These are phyloP conservation scores for Boechera divaricarpa DNA, from an alignment of 345 rosid species.

Conservation along the genomic window DNA sequence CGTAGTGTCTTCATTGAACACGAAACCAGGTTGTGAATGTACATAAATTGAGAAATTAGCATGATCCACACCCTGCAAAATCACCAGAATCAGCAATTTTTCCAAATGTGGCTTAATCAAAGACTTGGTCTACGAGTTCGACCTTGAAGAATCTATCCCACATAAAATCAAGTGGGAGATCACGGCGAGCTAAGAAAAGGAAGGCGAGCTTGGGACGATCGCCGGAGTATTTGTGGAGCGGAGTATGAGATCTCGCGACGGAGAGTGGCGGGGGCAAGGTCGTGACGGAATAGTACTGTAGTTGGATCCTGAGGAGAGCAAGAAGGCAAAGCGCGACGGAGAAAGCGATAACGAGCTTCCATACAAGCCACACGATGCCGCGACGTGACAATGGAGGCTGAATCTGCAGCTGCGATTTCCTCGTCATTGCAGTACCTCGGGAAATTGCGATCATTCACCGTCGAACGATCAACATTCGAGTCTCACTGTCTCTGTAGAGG, in stretches of 20 bases:
- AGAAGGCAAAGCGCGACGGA: slow-evolving; percentile 63
- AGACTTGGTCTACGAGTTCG: neutral
- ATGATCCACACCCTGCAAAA: slow-evolving; percentile 62
- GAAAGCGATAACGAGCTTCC: slow-evolving; percentile 67
- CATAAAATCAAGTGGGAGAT: slow-evolving; percentile 72
- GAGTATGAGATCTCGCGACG: slow-evolving; percentile 45
- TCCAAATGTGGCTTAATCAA: neutral
- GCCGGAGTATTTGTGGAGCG: slow-evolving; percentile 38
- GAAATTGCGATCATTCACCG: neutral
- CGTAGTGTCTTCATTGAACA: slow-evolving; percentile 69
- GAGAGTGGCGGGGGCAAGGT: slow-evolving; percentile 31
- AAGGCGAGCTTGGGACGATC: slow-evolving; percentile 68
- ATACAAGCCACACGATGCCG: slow-evolving; percentile 63
- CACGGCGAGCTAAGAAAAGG: slow-evolving; percentile 66
- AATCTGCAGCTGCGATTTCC: slow-evolving; percentile 51
- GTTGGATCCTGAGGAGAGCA: slow-evolving; percentile 67
- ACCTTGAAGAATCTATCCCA: slow-evolving; percentile 86
- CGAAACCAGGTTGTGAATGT: slow-evolving; percentile 82
- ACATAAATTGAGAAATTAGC: slow-evolving; percentile 68
- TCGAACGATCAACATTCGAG: slow-evolving; percentile 29
- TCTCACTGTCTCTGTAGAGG: neutral
- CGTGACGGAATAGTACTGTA: slow-evolving; percentile 44
- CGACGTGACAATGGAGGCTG: slow-evolving; percentile 44
- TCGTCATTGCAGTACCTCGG: slow-evolving; percentile 47
- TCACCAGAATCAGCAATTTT: slow-evolving; percentile 17